These are phyloP conservation scores for Boletus pseudo-olivaceus DNA, from an alignment of 768 basidiomycete species.

Conservation along the genomic window DNA sequence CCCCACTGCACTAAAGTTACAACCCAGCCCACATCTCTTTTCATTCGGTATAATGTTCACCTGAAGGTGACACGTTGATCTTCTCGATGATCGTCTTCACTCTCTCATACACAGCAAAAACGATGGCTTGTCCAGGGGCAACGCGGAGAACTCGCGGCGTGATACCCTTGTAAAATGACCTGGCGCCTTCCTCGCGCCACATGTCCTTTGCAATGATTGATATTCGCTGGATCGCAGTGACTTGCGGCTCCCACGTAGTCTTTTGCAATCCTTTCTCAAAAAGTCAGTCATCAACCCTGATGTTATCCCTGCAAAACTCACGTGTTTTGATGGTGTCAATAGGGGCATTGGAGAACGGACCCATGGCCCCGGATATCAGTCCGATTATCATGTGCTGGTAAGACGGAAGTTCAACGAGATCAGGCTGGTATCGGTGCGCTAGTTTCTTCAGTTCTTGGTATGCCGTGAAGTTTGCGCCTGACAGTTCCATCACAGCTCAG, in stretches of 20 bases:
- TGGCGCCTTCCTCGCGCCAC: constrained; percentile 86
- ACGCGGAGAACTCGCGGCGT: constrained; percentile 95
- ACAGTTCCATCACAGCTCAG: neutral
- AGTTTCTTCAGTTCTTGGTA: constrained; percentile 95
- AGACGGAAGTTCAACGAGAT: constrained; percentile 75
- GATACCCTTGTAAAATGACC: constrained; percentile 97
- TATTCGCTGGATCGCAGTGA: constrained; percentile 78
- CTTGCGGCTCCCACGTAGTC: constrained; percentile 66
- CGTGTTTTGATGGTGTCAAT: constrained; percentile 95
- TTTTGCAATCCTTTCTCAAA: constrained; percentile 72
- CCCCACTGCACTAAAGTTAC: neutral
- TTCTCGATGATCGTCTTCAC: constrained; percentile 74
- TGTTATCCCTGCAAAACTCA: constrained; percentile 32
- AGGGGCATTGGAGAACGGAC: constrained; percentile 97
- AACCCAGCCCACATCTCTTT: neutral
- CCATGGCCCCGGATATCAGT: constrained; percentile 95
- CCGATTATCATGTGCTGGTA: constrained; percentile 97
- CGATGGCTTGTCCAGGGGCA: constrained; percentile 95
- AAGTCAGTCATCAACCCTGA: neutral
- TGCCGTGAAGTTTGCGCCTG: constrained; percentile 95
- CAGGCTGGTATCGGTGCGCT: constrained; percentile 75
- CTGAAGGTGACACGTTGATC: constrained; percentile 49
- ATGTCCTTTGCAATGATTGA: constrained; percentile 81
- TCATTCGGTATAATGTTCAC: constrained; percentile 72
- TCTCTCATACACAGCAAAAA: constrained; percentile 95